Percentiles rank a stretch among this genome's conserved stretches.
These are phyloP conservation scores for Herpetospermum pedunculosum DNA, from an alignment of 306 rosid species.

Conservation along the genomic window DNA sequence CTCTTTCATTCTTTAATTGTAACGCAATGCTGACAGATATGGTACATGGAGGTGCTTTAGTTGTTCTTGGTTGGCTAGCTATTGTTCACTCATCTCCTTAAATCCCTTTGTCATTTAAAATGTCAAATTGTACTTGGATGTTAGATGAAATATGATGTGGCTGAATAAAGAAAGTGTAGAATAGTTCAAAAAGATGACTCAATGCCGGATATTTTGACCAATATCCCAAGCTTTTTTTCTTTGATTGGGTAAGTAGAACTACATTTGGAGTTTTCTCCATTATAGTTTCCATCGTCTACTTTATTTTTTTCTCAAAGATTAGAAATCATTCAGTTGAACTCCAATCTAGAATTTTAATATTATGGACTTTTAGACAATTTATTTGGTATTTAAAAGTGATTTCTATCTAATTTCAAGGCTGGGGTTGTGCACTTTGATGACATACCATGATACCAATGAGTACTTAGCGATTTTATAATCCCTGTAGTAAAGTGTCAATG, in stretches of 20 bases:
- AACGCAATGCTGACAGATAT: neutral
- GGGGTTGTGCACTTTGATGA: neutral
- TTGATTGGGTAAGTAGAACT: neutral
- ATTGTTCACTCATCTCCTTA: neutral
- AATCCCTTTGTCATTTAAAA: neutral
- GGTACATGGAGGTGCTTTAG: neutral
- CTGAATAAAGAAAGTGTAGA: neutral
- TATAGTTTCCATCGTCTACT: neutral
- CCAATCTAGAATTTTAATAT: neutral
- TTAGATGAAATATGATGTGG: neutral
- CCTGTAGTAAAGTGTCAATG: neutral
- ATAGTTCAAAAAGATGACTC: neutral
- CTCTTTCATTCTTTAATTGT: neutral
- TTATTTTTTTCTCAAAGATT: neutral
- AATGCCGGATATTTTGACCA: neutral
- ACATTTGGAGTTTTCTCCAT: neutral
- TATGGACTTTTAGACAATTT: neutral
- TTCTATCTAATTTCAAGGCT: neutral
- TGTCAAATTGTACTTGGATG: neutral
- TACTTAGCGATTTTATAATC: neutral
- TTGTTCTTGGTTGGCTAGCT: neutral
- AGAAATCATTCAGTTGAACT: neutral
- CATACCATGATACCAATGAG: neutral
- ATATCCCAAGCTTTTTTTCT: neutral
- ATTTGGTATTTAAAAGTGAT: neutral